A percentile compares a stretch with the other conserved stretches of the same genome.
Conservation (phyloP, 2,329 filamentous ascomycete genomes). For the Cercospora sp. region DNA sequence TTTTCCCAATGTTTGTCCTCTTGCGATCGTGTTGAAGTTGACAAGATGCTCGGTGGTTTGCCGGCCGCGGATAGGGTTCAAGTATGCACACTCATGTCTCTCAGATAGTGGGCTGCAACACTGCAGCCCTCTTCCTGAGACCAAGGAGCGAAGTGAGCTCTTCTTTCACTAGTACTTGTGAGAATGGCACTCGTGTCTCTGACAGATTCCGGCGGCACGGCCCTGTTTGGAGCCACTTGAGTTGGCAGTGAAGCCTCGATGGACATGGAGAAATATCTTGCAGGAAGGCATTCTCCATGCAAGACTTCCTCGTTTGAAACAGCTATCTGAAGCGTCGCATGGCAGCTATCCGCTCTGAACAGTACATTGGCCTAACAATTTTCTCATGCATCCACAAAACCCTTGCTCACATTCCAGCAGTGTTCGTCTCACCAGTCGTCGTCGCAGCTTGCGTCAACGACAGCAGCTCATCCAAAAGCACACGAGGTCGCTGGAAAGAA, state of each 20-base stretch:
- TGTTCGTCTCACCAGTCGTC: not conserved
- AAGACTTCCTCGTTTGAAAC: not conserved
- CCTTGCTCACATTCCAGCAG: not conserved
- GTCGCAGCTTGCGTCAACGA: conserved; percentile 9
- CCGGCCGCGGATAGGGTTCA: not conserved
- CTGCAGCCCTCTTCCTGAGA: not conserved
- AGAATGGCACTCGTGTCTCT: not conserved
- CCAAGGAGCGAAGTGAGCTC: not conserved
- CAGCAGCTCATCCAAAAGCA: conserved; percentile 43
- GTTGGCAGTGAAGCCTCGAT: not conserved
- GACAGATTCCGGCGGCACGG: not conserved
- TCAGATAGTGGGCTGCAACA: not conserved
- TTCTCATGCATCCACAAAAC: not conserved
- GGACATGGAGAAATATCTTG: not conserved
- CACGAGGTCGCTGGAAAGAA: conserved; percentile 38
- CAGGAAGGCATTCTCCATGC: not conserved
- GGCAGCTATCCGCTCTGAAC: not conserved
- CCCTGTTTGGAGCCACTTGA: not conserved
- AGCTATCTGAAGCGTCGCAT: not conserved
- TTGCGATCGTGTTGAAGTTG: not conserved
- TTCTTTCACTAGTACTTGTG: not conserved
- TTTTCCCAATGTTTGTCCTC: not conserved
- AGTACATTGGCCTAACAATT: not conserved
- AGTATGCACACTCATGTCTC: not conserved
- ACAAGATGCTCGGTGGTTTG: not conserved